These are phyloP conservation scores for Rhizomucor pusillus DNA, from an alignment of 371 early-diverging fungal species.

Conservation along the genomic window DNA sequence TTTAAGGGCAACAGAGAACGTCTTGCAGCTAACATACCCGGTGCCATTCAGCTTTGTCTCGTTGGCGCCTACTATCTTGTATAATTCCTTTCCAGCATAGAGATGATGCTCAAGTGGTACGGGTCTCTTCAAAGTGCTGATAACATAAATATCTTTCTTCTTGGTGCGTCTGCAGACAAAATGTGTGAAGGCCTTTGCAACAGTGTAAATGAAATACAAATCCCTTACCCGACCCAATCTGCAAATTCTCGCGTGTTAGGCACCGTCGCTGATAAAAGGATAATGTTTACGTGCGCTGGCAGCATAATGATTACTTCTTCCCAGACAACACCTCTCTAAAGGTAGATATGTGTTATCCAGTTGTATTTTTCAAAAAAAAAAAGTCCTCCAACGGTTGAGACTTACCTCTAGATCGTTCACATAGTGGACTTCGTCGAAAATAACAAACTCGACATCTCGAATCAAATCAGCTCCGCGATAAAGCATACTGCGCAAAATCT, in stretches of 20 bases:
- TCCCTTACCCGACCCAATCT: conserved; percentile 96
- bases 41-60: conserved; percentile 40
- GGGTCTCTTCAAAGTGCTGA: conserved; percentile 95
- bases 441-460: conserved; percentile 98
- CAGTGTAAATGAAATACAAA: neutral
- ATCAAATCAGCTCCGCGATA: conserved; percentile 97
- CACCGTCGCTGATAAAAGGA: conserved; percentile 97
- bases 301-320: conserved; percentile 99
- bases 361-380: neutral
- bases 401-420: conserved; percentile 93
- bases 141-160: conserved; percentile 96
- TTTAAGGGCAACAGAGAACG: neutral
- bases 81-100: conserved; percentile 79
- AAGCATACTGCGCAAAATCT: conserved; percentile 98
- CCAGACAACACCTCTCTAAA: conserved; percentile 98
- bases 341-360: neutral
- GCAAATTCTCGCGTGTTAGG: conserved; percentile 99
- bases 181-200: neutral
- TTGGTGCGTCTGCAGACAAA: conserved; percentile 78
- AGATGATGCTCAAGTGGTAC: conserved; percentile 97
- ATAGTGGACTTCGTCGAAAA: conserved; percentile 99
- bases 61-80: conserved; percentile 83
- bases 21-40: conserved; percentile 19
- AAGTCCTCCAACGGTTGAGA: no score
- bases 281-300: conserved; percentile 90